phyloP scores from a whole-genome alignment of 2,329 filamentous ascomycete species.

The Cercospora berteroae region DNA sequence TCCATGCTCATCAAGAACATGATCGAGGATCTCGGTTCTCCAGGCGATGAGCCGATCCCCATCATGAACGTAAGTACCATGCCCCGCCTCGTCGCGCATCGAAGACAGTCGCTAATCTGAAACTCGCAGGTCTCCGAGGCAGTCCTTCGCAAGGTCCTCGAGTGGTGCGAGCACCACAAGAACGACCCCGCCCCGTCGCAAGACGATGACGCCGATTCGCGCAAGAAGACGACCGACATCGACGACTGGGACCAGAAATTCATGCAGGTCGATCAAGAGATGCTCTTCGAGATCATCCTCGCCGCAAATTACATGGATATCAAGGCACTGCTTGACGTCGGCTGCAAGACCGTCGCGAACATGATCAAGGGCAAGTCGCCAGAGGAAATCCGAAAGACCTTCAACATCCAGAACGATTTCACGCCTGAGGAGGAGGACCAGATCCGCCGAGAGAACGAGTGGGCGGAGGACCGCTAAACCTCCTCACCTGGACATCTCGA shows the following conservation, averaged over 20 bases:
- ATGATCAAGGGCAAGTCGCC: constrained; percentile 99
- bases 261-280: constrained; percentile 99
- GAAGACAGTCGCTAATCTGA: constrained; percentile 32
- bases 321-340: constrained; percentile 94
- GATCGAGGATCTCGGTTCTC: constrained; percentile 82
- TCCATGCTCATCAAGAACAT: constrained; percentile 98
- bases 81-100: neutral
- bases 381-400: constrained; percentile 98
- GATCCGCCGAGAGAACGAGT: constrained; percentile 61
- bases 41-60: constrained; percentile 68
- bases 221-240: constrained; percentile 98
- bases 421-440: constrained; percentile 98
- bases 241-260: constrained; percentile 99
- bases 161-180: constrained; percentile 96
- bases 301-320: constrained; percentile 99
- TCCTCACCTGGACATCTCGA: neutral
- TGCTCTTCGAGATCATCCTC: constrained; percentile 98
- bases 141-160: constrained; percentile 91
- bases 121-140: constrained; percentile 71
- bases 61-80: constrained; percentile 66
- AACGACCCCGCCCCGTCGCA: constrained; percentile 76
- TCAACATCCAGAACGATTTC: constrained; percentile 99
- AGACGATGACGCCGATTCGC: constrained; percentile 88
- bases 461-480: constrained; percentile 43
- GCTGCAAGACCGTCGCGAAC: constrained; percentile 99